phyloP scores from a whole-genome alignment of 345 rosid genomes.

The Lepidium didymum region DNA sequence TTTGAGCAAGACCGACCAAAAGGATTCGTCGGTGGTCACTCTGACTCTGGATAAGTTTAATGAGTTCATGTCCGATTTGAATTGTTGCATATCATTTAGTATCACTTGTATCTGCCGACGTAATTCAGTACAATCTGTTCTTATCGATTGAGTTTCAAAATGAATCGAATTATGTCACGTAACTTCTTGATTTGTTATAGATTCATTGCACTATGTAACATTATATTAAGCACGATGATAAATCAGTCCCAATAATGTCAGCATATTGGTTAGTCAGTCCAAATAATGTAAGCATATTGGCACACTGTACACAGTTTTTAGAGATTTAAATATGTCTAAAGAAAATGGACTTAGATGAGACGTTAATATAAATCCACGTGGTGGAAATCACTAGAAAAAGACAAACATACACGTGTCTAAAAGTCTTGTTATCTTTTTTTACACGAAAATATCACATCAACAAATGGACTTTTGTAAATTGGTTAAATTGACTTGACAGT shows the following conservation, averaged over 20 bases:
- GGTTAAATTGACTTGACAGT: no score
- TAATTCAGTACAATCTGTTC: not conserved
- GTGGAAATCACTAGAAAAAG: no score
- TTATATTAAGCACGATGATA: not conserved
- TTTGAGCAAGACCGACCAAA: not conserved
- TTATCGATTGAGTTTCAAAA: not conserved
- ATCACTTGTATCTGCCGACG: not conserved
- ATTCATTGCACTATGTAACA: not conserved
- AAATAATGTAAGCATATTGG: not conserved
- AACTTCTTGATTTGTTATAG: not conserved
- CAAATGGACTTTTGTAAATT: no score
- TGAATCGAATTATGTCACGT: not conserved
- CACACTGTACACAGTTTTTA: not conserved
- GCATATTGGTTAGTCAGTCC: not conserved
- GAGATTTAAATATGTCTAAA: not conserved
- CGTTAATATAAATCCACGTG: not conserved
- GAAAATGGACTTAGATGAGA: not conserved
- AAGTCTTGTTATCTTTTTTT: no score
- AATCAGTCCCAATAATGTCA: not conserved
- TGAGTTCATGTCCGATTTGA: slow-evolving; percentile 14
- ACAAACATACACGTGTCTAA: no score
- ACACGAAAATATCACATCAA: no score
- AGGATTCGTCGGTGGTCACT: slow-evolving; percentile 6
- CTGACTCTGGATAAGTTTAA: not conserved
- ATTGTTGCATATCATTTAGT: not conserved